Base-by-base conservation (phyloP, 2,329 filamentous ascomycete species). In the Fusarium odoratissimum region DNA sequence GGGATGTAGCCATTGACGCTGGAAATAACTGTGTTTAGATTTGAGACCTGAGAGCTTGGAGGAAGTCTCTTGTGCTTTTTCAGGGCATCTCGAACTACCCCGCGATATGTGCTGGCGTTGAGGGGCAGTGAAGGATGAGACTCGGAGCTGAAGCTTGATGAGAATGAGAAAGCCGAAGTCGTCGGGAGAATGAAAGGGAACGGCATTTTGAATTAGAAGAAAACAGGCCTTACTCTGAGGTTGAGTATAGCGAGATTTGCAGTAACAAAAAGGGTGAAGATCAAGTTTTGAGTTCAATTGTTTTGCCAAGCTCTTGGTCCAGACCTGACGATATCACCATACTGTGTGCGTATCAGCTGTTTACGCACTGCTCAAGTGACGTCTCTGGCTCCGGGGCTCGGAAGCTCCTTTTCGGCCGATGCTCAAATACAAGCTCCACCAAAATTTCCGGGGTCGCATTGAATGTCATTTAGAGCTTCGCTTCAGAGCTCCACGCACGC, bases 51-150 rank as follows among this genome's bases (percentile, higher is more conserved):
- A 30, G 93, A 91, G 14, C 89, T 80, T 13, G 92, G 86, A 8
- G 93, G 88, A n/a, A 97, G 89, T 58, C 94, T 91, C 82, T 97
- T 98, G 86, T 98, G 91, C 76, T 91, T 91, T 84, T 98, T 98
- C 67, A 99, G 87, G 6, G 91, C 89, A 81, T 95, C 91, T 76
- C 94, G 91, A 57, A 98, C 88, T 23, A 97, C 90, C 75, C 93
- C 93, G 67, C 96, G 93, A 78, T 94, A 91, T 13, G 93, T 95
- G 74, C 95, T 95, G 28, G 94, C 92, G 60, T 90, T 89, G 76
- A 95, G 89, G 30, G 95, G 94, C 45, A 99, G 87, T 1, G 95
- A 97, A 7, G 96, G 95, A 82, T 98, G 95, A 6, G 94, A 94
- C 72, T 91, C 89, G 78, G 93, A 95, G 76, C 84, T 88, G 82